A percentile compares a stretch with the other conserved stretches of the same genome.
These are phyloP conservation scores for Yarrowia sp. DNA, from an alignment of 805 yeast genomes.

Conservation along the genomic window DNA sequence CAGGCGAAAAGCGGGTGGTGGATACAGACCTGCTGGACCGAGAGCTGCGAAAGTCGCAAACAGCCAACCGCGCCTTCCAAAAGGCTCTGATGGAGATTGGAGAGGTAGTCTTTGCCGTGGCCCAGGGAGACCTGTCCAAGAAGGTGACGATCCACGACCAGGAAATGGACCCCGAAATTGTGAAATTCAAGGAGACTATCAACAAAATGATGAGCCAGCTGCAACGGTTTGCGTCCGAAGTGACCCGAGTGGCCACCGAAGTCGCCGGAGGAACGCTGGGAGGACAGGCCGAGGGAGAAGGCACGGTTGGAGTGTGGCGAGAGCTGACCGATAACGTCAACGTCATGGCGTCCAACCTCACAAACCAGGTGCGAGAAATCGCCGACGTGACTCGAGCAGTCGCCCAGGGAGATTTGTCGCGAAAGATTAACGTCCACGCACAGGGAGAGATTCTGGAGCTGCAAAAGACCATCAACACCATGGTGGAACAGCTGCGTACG, in stretches of 20 bases:
- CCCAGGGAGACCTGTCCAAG: slow-evolving; percentile 85
- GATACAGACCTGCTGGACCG: slow-evolving; percentile 49
- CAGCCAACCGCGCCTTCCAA: slow-evolving; percentile 70
- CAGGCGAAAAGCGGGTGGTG: slow-evolving; percentile 46
- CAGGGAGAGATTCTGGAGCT: slow-evolving; percentile 88
- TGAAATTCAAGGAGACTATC: slow-evolving; percentile 79
- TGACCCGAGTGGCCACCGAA: slow-evolving; percentile 84
- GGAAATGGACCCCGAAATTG: slow-evolving; percentile 79
- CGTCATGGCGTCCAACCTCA: slow-evolving; percentile 86
- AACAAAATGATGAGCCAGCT: slow-evolving; percentile 90
- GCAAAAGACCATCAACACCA: slow-evolving; percentile 85
- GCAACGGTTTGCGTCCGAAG: slow-evolving; percentile 80
- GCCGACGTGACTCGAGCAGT: slow-evolving; percentile 91
- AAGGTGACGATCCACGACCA: slow-evolving; percentile 76
- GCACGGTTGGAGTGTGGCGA: slow-evolving; percentile 89
- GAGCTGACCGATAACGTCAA: slow-evolving; percentile 85
- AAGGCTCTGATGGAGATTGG: slow-evolving; percentile 80
- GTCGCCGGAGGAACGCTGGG: slow-evolving; percentile 91
- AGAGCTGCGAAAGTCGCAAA: slow-evolving; percentile 53
- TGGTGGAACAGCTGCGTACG: slow-evolving; percentile 84
- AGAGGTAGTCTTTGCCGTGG: slow-evolving; percentile 85
- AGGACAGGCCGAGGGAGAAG: slow-evolving; percentile 84
- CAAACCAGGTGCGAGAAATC: slow-evolving; percentile 87
- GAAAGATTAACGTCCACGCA: slow-evolving; percentile 87
- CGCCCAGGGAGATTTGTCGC: slow-evolving; percentile 81